Evolutionary conservation across 2,329 filamentous ascomycete species (phyloP), one percentile per base, ranked within the genome.

Genomic region (Aspergillus novofumigatus): DNA sequence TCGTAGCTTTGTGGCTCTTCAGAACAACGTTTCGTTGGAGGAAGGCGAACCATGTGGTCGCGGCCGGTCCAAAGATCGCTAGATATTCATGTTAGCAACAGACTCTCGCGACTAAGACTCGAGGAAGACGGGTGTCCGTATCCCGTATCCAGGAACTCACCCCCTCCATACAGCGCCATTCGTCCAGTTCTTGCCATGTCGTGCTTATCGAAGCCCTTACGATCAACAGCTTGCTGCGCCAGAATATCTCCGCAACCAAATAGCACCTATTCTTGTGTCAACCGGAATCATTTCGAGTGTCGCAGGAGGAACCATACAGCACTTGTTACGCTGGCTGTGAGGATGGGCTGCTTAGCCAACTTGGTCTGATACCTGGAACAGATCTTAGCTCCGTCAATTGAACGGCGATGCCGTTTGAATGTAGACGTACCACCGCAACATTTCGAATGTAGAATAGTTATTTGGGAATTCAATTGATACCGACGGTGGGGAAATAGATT

Each of bases 181-280:
- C 78, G 74, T 35, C 74, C 78, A 41, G 78, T 80, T 55, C 78
- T 70, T 25, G 71, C 72, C 55, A 75, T 69, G 69, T 93, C 88
- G 73, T 99, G 93, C 63, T 89, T 88, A 65, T 87, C 77, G 26
- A 89, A 64, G 20, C 92, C 92, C 68, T 83, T 87, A 74, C 86
- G 87, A 78, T 97, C 93, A 58, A 99, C 90, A 38, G 86, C 81
- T 77, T 97, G 93, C 77, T 99, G 94, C 41, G 94, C 91, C 64
- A 95, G 87, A 59, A 89, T 81, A 78, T 99, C 94, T 68, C 94
- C 94, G 14, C 92, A 90, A 57, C 89, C 92, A 73, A 97, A 99
- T 62, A 99, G 87, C 58, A 97, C 74, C 84, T 86, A 62, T 21
- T 23, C 32, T 35, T 45, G 49, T 47, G 48, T 58, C n/a, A 55